Evolutionary conservation across 2,329 filamentous ascomycete species (phyloP), one percentile per base, ranked within the genome.

Genomic region (Cladosporium velox): DNA sequence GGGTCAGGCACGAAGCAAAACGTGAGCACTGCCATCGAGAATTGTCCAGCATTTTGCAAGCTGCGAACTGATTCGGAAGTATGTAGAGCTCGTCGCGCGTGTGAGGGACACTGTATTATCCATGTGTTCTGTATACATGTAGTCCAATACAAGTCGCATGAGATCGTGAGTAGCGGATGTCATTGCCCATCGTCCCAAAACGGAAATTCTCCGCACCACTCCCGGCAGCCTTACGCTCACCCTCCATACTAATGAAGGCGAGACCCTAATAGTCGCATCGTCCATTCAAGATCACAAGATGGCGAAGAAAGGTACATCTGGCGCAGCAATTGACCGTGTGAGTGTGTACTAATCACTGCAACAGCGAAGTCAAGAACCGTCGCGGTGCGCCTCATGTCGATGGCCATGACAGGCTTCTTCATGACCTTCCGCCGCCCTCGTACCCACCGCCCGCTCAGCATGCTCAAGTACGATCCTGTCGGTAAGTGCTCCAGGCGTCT

Each of bases 351-450:
- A 30, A 67, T 55, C 14, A 8, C 26, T 4, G 14, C 6, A 28
- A 67, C 78, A 96, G 92, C 85, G 68, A 98, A 98, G 85, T 91
- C 93, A 77, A 92, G 96, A 79, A 90, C 94, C 72, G 90, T 99
- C 78, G 87, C 91, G 77, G 94, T 97, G 79, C 93, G 95, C 78
- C 90, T 99, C 72, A 85, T 99, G 79, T 97, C 93, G 70, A 99
- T 99, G 95, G 95, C 95, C 78, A 90, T 97, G 90, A 99, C 95
- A 30, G 95, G 95, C 76, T 99, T 93, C 86, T 99, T 94, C 85
- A 62, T 62, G 58, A 96, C 92, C 64, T 88, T 96, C 79, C 86
- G 90, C 72, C 89, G 96, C 67, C 93, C 93, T 14, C 90, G 95
- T 72, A 86, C 87, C 34, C 86, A 93, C 69, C 85, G 90, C 54